Conservation (phyloP, 2,329 filamentous ascomycete species). For the Calonectria leucothoes region DNA sequence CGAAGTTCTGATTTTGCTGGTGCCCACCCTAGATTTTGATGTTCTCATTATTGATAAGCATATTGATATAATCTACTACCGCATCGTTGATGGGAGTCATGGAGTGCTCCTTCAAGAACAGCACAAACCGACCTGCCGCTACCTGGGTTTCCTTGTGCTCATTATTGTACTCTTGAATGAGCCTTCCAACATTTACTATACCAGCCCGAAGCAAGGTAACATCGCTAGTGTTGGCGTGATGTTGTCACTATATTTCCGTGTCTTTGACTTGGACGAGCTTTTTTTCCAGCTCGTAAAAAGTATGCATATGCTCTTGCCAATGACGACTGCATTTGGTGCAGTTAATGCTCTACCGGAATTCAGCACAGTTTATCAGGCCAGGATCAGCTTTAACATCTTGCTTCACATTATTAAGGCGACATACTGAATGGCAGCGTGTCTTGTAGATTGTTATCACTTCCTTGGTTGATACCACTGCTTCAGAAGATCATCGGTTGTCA, state of each 20-base stretch:
- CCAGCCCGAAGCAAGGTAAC: conserved; percentile 3
- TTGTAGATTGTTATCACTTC: neutral
- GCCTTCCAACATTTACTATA: neutral
- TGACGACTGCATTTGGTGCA: neutral
- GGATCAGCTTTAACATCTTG: neutral
- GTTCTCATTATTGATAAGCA: conserved; percentile 12
- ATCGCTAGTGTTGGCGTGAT: neutral
- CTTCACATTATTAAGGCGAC: neutral
- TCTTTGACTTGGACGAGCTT: neutral
- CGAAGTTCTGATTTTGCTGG: neutral
- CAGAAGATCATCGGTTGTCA: neutral
- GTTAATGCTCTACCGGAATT: neutral
- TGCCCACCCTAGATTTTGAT: conserved; percentile 12
- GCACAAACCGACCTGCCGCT: conserved; percentile 10
- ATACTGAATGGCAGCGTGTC: neutral
- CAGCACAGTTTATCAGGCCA: neutral
- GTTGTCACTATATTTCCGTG: neutral
- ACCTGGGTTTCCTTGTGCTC: conserved; percentile 7
- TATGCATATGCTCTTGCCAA: neutral
- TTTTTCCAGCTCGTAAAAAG: neutral
- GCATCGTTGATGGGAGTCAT: conserved; percentile 17
- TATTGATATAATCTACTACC: conserved; percentile 12
- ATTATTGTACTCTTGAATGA: conserved; percentile 2
- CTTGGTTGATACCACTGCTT: too few species aligned
- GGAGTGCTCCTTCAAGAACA: conserved; percentile 20